Base-by-base conservation (phyloP, 2,329 filamentous ascomycete species). In the Podosphaera aphanis region DNA sequence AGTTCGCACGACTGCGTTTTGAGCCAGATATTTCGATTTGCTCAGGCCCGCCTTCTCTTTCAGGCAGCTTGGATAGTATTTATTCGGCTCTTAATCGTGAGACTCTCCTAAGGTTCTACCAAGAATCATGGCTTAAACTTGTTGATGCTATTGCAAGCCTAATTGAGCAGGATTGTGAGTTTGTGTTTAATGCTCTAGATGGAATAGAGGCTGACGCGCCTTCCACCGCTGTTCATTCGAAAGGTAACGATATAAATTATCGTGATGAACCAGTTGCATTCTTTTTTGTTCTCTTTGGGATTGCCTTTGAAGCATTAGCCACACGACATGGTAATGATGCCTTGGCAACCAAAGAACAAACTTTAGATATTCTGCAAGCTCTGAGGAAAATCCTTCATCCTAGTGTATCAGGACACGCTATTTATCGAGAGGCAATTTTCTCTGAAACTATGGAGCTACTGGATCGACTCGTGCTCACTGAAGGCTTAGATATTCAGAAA, bases 21-120 rank as follows among this genome's bases (percentile, higher is more conserved):
- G 92, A 98, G 66, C 90, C 92, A 0, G 90, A 98, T 55, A 94
- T 95, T 44, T 94, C 88, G 1, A 86, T 84, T 62, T 92, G 80
- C 5, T 67, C 92, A 43, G 84, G 83, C 0, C 82, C 83, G 3
- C 78, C 80, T 0, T 83, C 81, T 2, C 66, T 85, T 36, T 85
- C 83, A 25, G 83, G 83, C 21, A 88, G 86, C 57, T 67, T 95
- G 11, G 88, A 95, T 57, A 86, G 83, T 1, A 84, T 95, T 19
- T 98, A 98, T 57, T 84, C 90, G 31, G 88, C 90, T 0, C 66
- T 98, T 50, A 95, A 95, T 59, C 74, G 90, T 16, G 85, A 98
- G 62, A 95, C 90, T 0, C 67, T 95, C 36, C 70, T 98, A 13
- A 80, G 79, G 59, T 98, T 98, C 62, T 98, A 98, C 60, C 88